These are phyloP conservation scores for Cladosporium halotolerans DNA, from an alignment of 2,329 filamentous ascomycete genomes.

Conservation along the genomic window DNA sequence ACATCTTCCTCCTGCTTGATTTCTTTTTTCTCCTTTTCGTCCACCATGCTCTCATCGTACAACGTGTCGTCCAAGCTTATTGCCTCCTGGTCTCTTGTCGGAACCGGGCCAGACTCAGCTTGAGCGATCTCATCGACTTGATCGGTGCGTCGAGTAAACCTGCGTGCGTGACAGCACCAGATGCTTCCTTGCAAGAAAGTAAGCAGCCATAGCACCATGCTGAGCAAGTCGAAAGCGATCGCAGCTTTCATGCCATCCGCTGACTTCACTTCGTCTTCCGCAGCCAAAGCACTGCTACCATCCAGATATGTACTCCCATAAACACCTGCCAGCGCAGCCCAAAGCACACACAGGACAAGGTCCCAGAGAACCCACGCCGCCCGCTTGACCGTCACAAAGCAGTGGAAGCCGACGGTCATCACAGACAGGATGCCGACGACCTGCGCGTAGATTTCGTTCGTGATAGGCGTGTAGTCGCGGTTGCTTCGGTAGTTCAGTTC, in stretches of 20 bases:
- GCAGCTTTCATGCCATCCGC: constrained; percentile 1
- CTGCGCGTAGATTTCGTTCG: constrained; percentile 5
- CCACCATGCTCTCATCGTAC: not conserved
- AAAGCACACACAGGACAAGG: not conserved
- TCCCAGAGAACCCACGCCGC: not conserved
- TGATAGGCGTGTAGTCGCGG: not conserved
- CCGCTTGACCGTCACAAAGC: not conserved
- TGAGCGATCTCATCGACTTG: not conserved
- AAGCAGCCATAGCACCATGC: not conserved
- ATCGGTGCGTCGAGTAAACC: not conserved
- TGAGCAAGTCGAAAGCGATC: constrained; percentile 1
- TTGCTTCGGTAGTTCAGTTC: not conserved
- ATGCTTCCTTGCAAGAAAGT: not conserved
- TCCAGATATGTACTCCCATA: not conserved
- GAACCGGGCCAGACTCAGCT: not conserved
- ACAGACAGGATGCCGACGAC: constrained; percentile 1
- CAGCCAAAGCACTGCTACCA: not conserved
- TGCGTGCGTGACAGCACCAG: not conserved
- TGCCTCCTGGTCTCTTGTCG: not conserved
- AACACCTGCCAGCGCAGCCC: not conserved
- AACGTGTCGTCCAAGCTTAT: not conserved
- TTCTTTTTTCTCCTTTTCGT: not conserved
- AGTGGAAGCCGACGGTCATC: not conserved
- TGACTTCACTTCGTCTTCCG: not conserved
- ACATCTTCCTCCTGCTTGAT: not conserved